These are phyloP conservation scores for Suhomyces terraborum DNA, from an alignment of 1,139 yeast species.

Conservation along the genomic window DNA sequence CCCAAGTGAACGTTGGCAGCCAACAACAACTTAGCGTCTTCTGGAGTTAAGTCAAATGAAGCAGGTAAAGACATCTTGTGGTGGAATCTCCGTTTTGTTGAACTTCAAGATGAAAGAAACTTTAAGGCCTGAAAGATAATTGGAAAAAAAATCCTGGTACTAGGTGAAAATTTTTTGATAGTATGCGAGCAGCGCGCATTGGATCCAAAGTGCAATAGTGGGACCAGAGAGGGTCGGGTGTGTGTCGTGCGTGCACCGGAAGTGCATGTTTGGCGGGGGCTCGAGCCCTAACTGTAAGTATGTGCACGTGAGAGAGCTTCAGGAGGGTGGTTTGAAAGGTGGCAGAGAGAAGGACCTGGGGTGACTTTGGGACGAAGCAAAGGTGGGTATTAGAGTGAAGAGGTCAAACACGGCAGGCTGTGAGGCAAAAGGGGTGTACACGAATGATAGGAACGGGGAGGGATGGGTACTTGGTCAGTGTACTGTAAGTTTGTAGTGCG, in stretches of 20 bases:
- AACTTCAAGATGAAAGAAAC: slow-evolving; percentile 14
- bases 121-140: slow-evolving; percentile 15
- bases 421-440: too few relatives aligned
- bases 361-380: too few relatives aligned
- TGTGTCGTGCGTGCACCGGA: too few relatives aligned
- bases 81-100: slow-evolving; percentile 16
- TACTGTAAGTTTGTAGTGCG: too few relatives aligned
- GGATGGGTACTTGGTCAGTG: too few relatives aligned
- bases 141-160: slow-evolving; percentile 15
- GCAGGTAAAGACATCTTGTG: slow-evolving; percentile 78
- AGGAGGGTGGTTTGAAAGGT: too few relatives aligned
- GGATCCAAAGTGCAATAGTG: slow-evolving; percentile 12
- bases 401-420: too few relatives aligned
- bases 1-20: slow-evolving; percentile 99
- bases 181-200: slow-evolving; percentile 10
- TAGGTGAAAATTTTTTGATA: slow-evolving; percentile 15
- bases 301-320: slow-evolving; percentile 2
- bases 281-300: slow-evolving; percentile 3
- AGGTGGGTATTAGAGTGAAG: too few relatives aligned
- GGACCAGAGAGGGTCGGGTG: too few relatives aligned
- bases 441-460: too few relatives aligned
- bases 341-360: too few relatives aligned
- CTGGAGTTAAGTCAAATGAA: slow-evolving; percentile 92
- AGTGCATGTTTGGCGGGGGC: too few relatives aligned
- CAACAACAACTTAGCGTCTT: slow-evolving; percentile 98